Evolutionary conservation across 257 asterid genomes (phyloP).

Genomic region (Ehretia macrophylla): DNA sequence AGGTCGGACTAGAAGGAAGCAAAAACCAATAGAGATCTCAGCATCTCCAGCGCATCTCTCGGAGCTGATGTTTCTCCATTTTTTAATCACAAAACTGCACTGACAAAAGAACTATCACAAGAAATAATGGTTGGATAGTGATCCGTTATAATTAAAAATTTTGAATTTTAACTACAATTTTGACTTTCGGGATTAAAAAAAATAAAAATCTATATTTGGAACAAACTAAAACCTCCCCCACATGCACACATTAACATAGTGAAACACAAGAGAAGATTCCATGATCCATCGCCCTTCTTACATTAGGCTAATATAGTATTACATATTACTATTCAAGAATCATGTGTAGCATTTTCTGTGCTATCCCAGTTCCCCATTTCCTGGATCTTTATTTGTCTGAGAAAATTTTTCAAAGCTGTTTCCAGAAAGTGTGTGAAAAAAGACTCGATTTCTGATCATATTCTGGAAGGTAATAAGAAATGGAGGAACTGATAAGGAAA

Average conservation of each 20-base stretch:
- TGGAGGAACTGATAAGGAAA: slow-evolving; percentile 54
- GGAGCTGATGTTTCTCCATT: slow-evolving; percentile 8
- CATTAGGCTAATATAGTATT: slow-evolving; percentile 6
- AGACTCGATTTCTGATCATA: not conserved
- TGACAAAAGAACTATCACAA: not conserved
- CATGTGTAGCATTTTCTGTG: slow-evolving; percentile 5
- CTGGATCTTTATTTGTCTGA: slow-evolving; percentile 39
- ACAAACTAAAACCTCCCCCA: not conserved
- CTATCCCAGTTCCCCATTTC: slow-evolving; percentile 30
- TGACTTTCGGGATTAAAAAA: too few species aligned
- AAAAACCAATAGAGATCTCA: slow-evolving; percentile 4
- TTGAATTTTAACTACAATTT: too few species aligned
- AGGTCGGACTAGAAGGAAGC: slow-evolving; percentile 20
- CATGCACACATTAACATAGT: not conserved
- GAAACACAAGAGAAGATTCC: slow-evolving; percentile 21
- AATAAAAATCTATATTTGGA: too few species aligned
- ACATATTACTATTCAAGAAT: slow-evolving; percentile 9
- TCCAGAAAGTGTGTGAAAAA: not conserved
- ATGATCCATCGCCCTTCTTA: slow-evolving; percentile 19
- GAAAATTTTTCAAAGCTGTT: slow-evolving; percentile 6
- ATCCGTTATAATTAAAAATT: too few species aligned
- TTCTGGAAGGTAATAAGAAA: slow-evolving; percentile 5
- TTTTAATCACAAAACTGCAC: slow-evolving; percentile 12
- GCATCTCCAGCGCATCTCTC: slow-evolving; percentile 15
- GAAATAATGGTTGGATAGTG: too few species aligned